A percentile compares a stretch with the other conserved stretches of the same genome.
Evolutionary conservation across 2,329 filamentous ascomycete genomes (phyloP).

Genomic region (Pseudopyricularia cyperi): DNA sequence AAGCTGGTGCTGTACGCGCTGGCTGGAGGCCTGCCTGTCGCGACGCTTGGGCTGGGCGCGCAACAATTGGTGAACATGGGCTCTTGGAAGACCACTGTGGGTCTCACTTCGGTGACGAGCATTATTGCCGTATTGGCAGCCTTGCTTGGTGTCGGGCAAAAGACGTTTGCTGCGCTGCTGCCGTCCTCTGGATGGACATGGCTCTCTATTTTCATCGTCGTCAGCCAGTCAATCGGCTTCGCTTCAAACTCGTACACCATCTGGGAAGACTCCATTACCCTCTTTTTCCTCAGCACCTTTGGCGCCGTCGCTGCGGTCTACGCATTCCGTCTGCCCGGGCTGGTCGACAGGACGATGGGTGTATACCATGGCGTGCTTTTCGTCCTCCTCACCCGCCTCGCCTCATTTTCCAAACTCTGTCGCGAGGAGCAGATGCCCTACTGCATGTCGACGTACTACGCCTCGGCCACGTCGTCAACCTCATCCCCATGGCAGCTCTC

Average conservation of each 20-base stretch:
- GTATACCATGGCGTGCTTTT: constrained; percentile 80
- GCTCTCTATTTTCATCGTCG: constrained; percentile 65
- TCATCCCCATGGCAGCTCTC: constrained; percentile 80
- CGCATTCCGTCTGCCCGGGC: constrained; percentile 58
- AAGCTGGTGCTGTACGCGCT: constrained; percentile 22
- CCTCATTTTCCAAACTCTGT: constrained; percentile 83
- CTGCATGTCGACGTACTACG: constrained; percentile 91
- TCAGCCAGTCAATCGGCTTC: constrained; percentile 86
- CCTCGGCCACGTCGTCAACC: constrained; percentile 80
- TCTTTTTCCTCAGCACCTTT: constrained; percentile 86
- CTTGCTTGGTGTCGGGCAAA: constrained; percentile 28
- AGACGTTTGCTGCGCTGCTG: constrained; percentile 34
- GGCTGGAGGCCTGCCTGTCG: constrained; percentile 19
- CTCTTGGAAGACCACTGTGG: constrained; percentile 25
- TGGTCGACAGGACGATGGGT: constrained; percentile 59
- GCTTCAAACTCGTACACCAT: constrained; percentile 98
- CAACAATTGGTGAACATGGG: constrained; percentile 15
- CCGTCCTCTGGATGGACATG: constrained; percentile 82
- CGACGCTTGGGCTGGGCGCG: constrained; percentile 16
- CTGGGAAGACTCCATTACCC: constrained; percentile 90
- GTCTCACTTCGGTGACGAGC: constrained; percentile 30
- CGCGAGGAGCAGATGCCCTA: constrained; percentile 98
- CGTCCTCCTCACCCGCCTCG: constrained; percentile 61
- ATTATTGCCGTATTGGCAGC: constrained; percentile 24
- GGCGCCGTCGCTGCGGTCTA: constrained; percentile 61